Evolutionary conservation across 2,329 filamentous ascomycete species (phyloP).

Genomic region (Ascosphaera apis): DNA sequence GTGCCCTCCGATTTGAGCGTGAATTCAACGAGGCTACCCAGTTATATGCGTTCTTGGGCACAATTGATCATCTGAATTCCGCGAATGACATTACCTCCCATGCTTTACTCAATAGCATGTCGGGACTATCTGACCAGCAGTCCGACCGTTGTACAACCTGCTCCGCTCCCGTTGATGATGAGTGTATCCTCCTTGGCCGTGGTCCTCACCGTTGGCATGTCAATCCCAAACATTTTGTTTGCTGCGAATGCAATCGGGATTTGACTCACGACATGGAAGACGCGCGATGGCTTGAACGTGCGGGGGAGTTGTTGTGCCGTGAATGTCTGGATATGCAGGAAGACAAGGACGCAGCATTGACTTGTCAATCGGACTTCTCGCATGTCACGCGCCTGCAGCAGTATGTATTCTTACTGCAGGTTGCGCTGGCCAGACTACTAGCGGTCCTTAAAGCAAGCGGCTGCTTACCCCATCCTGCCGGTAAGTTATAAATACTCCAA

Average conservation of each 20-base stretch:
- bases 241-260: slow-evolving; percentile 48
- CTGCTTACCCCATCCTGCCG: slow-evolving; percentile 48
- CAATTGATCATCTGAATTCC: slow-evolving; percentile 62
- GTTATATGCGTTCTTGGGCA: slow-evolving; percentile 60
- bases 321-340: slow-evolving; percentile 39
- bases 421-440: slow-evolving; percentile 71
- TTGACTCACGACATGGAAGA: slow-evolving; percentile 45
- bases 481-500: slow-evolving; percentile 26
- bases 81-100: slow-evolving; percentile 45
- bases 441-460: slow-evolving; percentile 69
- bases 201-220: slow-evolving; percentile 70
- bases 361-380: slow-evolving; percentile 46
- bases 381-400: slow-evolving; percentile 72
- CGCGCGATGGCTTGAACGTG: slow-evolving; percentile 44
- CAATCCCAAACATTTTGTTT: slow-evolving; percentile 41
- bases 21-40: slow-evolving; percentile 54
- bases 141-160: slow-evolving; percentile 72
- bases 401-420: slow-evolving; percentile 78
- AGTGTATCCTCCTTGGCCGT: slow-evolving; percentile 54
- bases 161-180: slow-evolving; percentile 76
- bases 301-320: slow-evolving; percentile 48
- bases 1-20: slow-evolving; percentile 71
- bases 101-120: slow-evolving; percentile 41
- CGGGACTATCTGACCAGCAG: slow-evolving; percentile 45
- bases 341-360: no score